A percentile compares a stretch with the other conserved stretches of the same genome.
These are phyloP conservation scores for Blastocystis sp. DNA, from an alignment of 352 stramenopile species.

Conservation along the genomic window DNA sequence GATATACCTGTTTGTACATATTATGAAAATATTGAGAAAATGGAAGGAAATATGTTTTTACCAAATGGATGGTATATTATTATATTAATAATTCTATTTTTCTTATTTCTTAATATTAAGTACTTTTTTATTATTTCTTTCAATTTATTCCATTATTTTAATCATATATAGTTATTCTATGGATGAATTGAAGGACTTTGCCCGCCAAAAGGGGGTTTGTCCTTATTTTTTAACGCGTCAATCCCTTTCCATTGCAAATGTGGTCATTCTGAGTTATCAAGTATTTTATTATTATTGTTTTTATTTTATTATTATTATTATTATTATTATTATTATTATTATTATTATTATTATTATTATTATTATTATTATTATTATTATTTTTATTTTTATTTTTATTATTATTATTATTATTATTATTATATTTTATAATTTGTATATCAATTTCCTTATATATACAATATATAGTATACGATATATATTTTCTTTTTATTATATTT, in stretches of 20 bases:
- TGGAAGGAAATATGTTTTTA: constrained; percentile 1
- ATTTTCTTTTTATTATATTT: too few species aligned
- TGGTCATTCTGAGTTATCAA: constrained; percentile 98
- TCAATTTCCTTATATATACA: too few species aligned
- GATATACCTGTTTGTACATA: constrained; percentile 53
- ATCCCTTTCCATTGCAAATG: constrained; percentile 80
- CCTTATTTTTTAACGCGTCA: constrained; percentile 93
- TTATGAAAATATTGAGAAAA: constrained; percentile 65
- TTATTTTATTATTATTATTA: constrained; percentile 22
- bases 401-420: constrained; percentile 74
- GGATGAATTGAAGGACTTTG: constrained; percentile 77
- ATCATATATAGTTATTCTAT: constrained; percentile 59
- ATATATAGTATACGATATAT: too few species aligned
- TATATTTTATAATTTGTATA: neutral
- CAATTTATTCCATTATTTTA: too few species aligned
- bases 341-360: neutral
- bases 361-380: neutral
- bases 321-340: neutral
- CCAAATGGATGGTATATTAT: neutral
- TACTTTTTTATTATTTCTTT: constrained; percentile 68
- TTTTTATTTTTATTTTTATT: constrained; percentile 82
- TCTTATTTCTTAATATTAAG: too few species aligned
- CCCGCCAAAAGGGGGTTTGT: constrained; percentile 70
- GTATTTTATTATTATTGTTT: constrained; percentile 66
- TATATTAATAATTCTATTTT: constrained; percentile 41